phyloP scores from a whole-genome alignment of 1,284 basidiomycete species.

The Microbotryomycetes sp. region DNA sequence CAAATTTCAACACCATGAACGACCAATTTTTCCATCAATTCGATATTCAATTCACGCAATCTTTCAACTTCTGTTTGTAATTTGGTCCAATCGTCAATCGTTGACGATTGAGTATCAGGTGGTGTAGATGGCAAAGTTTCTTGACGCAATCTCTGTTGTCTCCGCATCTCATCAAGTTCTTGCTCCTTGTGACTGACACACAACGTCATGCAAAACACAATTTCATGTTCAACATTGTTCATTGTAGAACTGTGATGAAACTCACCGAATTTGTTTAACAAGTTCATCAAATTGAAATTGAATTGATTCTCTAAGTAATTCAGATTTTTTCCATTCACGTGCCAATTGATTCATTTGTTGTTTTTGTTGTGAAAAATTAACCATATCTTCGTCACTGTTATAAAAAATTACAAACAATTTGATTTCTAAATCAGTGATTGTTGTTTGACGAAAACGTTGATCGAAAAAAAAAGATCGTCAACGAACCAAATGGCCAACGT shows the following conservation, averaged over 20 bases:
- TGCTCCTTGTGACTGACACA: too few species aligned
- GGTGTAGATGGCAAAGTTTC: too few species aligned
- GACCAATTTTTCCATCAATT: too few species aligned
- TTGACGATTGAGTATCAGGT: too few species aligned
- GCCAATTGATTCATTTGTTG: constrained; percentile 39
- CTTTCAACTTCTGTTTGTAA: neutral
- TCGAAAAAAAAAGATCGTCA: neutral
- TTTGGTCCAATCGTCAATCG: neutral
- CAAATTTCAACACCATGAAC: too few species aligned
- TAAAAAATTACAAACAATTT: neutral
- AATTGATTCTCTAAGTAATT: constrained; percentile 17
- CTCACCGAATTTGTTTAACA: neutral
- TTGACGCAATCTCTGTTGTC: too few species aligned
- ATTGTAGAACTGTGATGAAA: neutral
- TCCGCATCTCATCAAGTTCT: too few species aligned
- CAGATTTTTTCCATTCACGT: constrained; percentile 23
- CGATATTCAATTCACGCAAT: neutral
- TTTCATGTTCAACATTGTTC: too few species aligned
- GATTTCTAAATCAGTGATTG: too few species aligned
- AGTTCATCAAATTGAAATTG: constrained; percentile 8
- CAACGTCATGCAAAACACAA: too few species aligned
- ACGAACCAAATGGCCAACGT: constrained; percentile 63
- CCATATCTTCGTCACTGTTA: constrained; percentile 63
- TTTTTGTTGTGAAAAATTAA: constrained; percentile 58
- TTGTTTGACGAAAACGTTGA: neutral